phyloP scores from a whole-genome alignment of 2,329 filamentous ascomycete species.

The Macroventuria anomochaeta region DNA sequence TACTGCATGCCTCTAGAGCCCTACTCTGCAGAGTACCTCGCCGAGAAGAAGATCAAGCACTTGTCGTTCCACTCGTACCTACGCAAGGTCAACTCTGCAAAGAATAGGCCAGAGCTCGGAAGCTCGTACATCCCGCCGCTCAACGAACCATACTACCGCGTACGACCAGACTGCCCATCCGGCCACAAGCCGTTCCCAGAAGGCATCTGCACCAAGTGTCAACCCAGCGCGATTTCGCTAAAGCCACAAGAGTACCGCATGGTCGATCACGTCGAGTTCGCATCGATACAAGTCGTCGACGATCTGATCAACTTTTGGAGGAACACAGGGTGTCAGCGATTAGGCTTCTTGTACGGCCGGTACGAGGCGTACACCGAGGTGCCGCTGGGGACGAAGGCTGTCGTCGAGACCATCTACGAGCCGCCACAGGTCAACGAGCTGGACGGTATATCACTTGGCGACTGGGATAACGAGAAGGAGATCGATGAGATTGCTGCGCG shows the following conservation, averaged over 20 bases:
- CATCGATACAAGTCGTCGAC: constrained; percentile 82
- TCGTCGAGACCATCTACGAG: constrained; percentile 97
- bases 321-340: constrained; percentile 78
- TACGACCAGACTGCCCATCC: constrained; percentile 86
- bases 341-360: constrained; percentile 89
- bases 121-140: constrained; percentile 96
- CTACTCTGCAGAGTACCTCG: constrained; percentile 85
- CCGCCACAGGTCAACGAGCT: constrained; percentile 87
- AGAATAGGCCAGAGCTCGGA: constrained; percentile 93
- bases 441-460: constrained; percentile 83
- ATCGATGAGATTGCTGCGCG: constrained; percentile 79
- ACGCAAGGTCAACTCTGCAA: constrained; percentile 92
- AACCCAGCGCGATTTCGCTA: constrained; percentile 93
- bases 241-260: constrained; percentile 94
- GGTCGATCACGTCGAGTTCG: constrained; percentile 98
- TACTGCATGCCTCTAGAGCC: constrained; percentile 98
- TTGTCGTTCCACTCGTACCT: constrained; percentile 94
- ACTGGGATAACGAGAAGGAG: constrained; percentile 85
- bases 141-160: constrained; percentile 89
- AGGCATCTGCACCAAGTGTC: constrained; percentile 97
- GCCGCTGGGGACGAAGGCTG: constrained; percentile 89
- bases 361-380: constrained; percentile 93
- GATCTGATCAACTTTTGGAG: constrained; percentile 93
- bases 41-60: constrained; percentile 98
- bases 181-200: constrained; percentile 94